phyloP scores from a whole-genome alignment of 2,329 filamentous ascomycete genomes.

The Diatrype stigma region DNA sequence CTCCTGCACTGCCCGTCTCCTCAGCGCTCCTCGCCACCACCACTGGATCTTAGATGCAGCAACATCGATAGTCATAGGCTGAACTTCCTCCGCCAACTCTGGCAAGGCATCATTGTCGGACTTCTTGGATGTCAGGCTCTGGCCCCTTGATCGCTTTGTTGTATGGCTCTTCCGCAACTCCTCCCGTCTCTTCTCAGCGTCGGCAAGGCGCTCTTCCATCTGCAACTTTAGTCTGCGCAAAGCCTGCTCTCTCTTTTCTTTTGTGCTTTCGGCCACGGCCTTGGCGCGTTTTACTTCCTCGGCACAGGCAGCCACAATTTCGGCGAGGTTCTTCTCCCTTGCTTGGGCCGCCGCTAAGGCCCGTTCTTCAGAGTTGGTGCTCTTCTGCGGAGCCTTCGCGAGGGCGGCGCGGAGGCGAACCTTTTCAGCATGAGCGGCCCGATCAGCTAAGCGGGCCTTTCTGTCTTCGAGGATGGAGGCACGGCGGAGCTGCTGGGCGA shows the following conservation, averaged over 20 bases:
- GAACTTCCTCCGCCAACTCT: conserved; percentile 43
- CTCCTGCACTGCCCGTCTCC: conserved; percentile 57
- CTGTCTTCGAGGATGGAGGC: conserved; percentile 78
- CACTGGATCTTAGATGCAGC: conserved; percentile 65
- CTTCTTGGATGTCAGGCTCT: conserved; percentile 42
- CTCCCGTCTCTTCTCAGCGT: conserved; percentile 68
- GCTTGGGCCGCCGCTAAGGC: conserved; percentile 74
- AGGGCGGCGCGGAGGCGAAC: conserved; percentile 72
- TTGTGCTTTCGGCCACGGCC: conserved; percentile 76
- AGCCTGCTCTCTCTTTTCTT: conserved; percentile 73
- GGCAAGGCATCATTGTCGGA: conserved; percentile 34
- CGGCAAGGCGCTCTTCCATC: conserved; percentile 76
- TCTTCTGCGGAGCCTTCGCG: conserved; percentile 64
- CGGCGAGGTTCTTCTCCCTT: conserved; percentile 74
- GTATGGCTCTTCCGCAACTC: conserved; percentile 55
- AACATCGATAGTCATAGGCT: conserved; percentile 50
- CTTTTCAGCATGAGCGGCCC: conserved; percentile 78
- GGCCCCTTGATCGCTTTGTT: conserved; percentile 48
- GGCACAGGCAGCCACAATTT: conserved; percentile 76
- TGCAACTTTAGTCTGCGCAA: conserved; percentile 64
- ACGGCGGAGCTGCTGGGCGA: conserved; percentile 74
- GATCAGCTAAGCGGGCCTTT: conserved; percentile 73
- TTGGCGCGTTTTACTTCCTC: conserved; percentile 81
- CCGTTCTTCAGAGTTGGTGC: conserved; percentile 66
- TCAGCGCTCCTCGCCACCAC: conserved; percentile 61